These are phyloP conservation scores for Gillenia trifoliata DNA, from an alignment of 306 rosid species.

Conservation along the genomic window DNA sequence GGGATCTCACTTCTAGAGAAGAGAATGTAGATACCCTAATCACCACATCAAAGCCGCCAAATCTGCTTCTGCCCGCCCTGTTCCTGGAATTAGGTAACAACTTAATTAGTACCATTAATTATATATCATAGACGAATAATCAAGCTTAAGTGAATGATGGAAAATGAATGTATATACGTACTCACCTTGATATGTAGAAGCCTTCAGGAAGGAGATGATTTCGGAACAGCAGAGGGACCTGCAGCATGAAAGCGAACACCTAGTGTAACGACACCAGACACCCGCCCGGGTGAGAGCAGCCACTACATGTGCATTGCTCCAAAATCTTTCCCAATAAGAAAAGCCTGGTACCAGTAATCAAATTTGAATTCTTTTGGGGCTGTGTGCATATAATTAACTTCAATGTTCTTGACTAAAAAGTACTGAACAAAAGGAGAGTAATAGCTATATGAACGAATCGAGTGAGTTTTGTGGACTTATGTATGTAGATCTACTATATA, in stretches of 20 bases:
- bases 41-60: conserved; percentile 50
- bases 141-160: no score
- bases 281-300: conserved; percentile 39
- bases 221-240: conserved; percentile 10
- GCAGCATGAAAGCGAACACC: conserved; percentile 48
- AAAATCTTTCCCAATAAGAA: conserved; percentile 53
- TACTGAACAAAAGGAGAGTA: no score
- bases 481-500: no score
- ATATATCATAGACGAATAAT: no score
- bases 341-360: conserved; percentile 23
- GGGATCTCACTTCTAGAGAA: conserved; percentile 61
- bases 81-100: conserved; percentile 24
- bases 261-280: conserved; percentile 39
- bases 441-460: no score
- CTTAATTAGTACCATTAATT: not conserved
- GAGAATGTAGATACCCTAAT: conserved; percentile 46
- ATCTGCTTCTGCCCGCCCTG: conserved; percentile 62
- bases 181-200: conserved; percentile 50
- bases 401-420: not conserved
- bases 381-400: not conserved
- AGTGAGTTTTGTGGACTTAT: not conserved
- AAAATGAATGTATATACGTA: not conserved
- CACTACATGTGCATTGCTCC: conserved; percentile 39
- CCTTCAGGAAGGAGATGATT: conserved; percentile 44
- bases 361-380: not conserved